phyloP scores from a whole-genome alignment of 2,329 filamentous ascomycete genomes.

The Ilyonectria destructans region DNA sequence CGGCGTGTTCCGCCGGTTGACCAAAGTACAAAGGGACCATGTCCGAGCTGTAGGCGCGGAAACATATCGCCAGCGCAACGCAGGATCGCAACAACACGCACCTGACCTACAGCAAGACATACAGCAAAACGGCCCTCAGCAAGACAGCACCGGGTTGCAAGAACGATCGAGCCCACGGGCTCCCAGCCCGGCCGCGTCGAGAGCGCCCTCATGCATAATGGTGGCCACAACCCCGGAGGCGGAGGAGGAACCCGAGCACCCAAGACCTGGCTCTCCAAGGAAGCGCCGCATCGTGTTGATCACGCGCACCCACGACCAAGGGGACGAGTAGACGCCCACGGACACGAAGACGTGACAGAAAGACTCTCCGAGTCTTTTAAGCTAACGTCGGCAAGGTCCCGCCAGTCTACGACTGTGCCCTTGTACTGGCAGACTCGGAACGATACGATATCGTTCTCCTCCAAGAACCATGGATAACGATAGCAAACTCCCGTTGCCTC shows the following conservation, averaged over 20 bases:
- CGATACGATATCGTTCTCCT: too few species aligned
- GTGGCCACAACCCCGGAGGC: constrained; percentile 27
- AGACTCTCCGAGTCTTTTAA: too few species aligned
- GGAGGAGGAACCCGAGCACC: constrained; percentile 23
- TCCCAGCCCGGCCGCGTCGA: neutral
- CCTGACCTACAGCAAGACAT: neutral
- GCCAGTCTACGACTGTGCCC: too few species aligned
- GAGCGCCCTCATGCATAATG: constrained; percentile 23
- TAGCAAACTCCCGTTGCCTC: too few species aligned
- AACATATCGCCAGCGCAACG: constrained; percentile 4
- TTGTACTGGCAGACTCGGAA: too few species aligned
- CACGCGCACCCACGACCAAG: constrained; percentile 14
- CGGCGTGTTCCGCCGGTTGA: constrained; percentile 15
- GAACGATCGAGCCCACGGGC: too few species aligned
- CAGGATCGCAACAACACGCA: constrained; percentile 2
- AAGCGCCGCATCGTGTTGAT: constrained; percentile 29
- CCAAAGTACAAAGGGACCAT: constrained; percentile 12
- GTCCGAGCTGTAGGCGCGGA: constrained; percentile 3
- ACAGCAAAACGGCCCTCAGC: too few species aligned
- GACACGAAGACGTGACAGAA: too few species aligned
- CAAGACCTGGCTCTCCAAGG: neutral
- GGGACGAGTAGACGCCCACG: too few species aligned
- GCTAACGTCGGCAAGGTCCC: too few species aligned
- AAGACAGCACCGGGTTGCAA: too few species aligned
- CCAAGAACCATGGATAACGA: too few species aligned